Conservation (phyloP, 805 yeast species). For the Metschnikowia cubensis region DNA sequence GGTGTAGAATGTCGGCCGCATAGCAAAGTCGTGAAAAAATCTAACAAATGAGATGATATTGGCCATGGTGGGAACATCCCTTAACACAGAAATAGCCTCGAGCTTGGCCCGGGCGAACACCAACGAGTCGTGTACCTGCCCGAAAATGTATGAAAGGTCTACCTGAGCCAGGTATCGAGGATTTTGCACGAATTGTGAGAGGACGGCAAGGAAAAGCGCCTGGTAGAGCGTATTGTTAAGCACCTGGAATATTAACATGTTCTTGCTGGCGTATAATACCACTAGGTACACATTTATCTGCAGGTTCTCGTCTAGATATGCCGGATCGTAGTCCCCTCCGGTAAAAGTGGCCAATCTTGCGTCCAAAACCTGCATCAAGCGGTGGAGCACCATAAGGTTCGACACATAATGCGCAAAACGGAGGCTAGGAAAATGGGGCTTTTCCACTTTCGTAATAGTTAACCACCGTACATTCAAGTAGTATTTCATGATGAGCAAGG, state of each 20-base stretch:
- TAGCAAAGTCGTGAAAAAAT: conserved; percentile 10
- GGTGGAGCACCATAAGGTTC: conserved; percentile 13
- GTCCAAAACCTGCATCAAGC: conserved; percentile 13
- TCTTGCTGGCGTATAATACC: conserved; percentile 5
- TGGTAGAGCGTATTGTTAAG: conserved; percentile 9
- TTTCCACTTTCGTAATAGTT: conserved; percentile 14
- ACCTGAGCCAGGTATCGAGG: conserved; percentile 1
- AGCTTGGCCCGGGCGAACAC: conserved; percentile 6
- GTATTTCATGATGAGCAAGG: conserved; percentile 8
- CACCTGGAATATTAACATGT: conserved; percentile 7
- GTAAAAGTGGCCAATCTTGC: conserved; percentile 2
- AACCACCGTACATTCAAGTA: conserved; percentile 14
- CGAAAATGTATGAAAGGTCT: conserved; percentile 10
- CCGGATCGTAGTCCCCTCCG: not conserved
- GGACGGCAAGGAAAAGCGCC: conserved; percentile 14
- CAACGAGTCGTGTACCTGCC: conserved; percentile 8
- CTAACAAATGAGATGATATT: conserved; percentile 6
- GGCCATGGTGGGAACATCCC: conserved; percentile 9
- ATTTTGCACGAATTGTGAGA: conserved; percentile 11
- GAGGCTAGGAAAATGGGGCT: conserved; percentile 15
- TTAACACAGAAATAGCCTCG: conserved; percentile 4
- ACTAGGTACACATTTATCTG: not conserved
- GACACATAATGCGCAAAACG: conserved; percentile 16
- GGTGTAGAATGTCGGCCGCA: conserved; percentile 6
- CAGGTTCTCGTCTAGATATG: not conserved